Evolutionary conservation across 2,329 filamentous ascomycete species (phyloP), one percentile per base, ranked within the genome.

Genomic region (Talaromyces sp.): DNA sequence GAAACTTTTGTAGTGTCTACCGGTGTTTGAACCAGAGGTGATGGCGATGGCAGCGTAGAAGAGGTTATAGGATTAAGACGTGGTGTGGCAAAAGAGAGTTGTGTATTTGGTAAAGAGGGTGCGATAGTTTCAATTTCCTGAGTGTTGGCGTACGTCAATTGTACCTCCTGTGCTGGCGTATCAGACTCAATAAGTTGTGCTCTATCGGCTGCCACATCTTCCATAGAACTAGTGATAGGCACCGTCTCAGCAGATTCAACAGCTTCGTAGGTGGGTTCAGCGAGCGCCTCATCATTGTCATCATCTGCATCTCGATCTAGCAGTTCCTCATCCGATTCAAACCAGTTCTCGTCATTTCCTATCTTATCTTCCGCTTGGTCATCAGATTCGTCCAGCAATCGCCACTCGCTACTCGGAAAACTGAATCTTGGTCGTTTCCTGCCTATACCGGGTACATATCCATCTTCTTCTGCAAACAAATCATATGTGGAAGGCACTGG

Each of bases 351-450:
- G 15, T 60, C 34, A 22, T 63, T 58, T 29, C 22, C 53, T 13
- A 27, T 36, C 15, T 31, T 22, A n/a, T 62, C 66, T 22, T 64
- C 66, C 15, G 40, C 47, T 22, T 17, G 49, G 34, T 53, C 34
- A 31, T 62, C 88, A 1, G 91, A 90, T 64, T 87, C 85, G 72
- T 89, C 90, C 25, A 84, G 83, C 71, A 93, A 90, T 68, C 85
- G 88, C 94, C 94, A 97, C 31, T 86, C 82, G 34, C 82, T 85
- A 71, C 87, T 89, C 61, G 86, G 82, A 67, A 88, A 82, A 66
- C 88, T 86, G 75, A 91, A 90, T 53, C 88, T 87, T 7, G 89
- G 87, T 63, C 86, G 85, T 77, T 93, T 96, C 67, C 86, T 88
- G 31, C 86, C 87, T 71, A 82, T 86, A 5, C 85, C 86, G 40